phyloP scores from a whole-genome alignment of 768 basidiomycete genomes.

The Lentinula lateritia region DNA sequence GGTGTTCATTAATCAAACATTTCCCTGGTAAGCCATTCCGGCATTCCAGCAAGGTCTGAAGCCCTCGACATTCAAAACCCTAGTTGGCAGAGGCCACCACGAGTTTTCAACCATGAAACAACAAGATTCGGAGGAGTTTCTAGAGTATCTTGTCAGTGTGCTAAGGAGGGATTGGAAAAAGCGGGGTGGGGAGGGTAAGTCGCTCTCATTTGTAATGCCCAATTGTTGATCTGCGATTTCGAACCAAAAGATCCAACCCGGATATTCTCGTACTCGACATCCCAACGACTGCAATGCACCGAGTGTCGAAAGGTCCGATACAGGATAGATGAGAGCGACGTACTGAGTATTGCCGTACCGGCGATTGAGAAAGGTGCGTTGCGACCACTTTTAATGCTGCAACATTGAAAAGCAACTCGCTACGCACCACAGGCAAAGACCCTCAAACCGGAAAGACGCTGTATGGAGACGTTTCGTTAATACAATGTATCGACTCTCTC shows the following conservation, averaged over 20 bases:
- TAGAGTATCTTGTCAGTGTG: conserved; percentile 71
- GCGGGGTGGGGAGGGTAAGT: conserved; percentile 24
- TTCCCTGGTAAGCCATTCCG: conserved; percentile 15
- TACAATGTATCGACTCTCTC: conserved; percentile 54
- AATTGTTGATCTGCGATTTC: too few species aligned
- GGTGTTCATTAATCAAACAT: too few species aligned
- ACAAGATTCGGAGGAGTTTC: conserved; percentile 95
- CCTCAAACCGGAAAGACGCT: conserved; percentile 51
- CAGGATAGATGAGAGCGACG: conserved; percentile 65
- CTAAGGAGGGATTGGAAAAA: conserved; percentile 64
- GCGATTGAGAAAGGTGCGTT: conserved; percentile 41
- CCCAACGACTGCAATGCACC: conserved; percentile 82
- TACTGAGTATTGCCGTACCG: conserved; percentile 77
- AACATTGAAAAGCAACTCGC: background rate
- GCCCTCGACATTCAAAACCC: conserved; percentile 79
- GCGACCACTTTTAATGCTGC: background rate
- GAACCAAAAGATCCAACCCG: conserved; percentile 57
- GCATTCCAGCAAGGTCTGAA: conserved; percentile 78
- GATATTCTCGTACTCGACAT: conserved; percentile 74
- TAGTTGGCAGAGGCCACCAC: conserved; percentile 87
- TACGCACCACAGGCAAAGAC: conserved; percentile 21
- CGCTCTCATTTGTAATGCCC: too few species aligned
- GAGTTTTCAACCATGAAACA: conserved; percentile 97
- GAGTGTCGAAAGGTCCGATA: conserved; percentile 81
- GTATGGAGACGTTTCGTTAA: conserved; percentile 60